Evolutionary conservation across 139 green algal genomes (phyloP), one percentile per base, ranked within the genome.

Genomic region (Chlamydomonas eustigma): DNA sequence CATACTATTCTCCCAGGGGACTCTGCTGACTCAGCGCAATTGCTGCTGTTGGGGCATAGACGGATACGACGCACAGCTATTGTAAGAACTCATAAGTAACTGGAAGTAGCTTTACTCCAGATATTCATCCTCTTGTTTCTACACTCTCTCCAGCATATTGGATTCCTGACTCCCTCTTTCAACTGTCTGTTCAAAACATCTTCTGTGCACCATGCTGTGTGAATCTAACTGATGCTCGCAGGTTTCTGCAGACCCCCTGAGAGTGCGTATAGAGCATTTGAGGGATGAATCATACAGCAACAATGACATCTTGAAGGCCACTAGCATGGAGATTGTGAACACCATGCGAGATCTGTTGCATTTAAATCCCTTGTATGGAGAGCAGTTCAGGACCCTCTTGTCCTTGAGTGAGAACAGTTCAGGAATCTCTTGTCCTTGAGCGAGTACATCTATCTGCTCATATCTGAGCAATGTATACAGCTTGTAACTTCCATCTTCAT

Each of bases 291-390:
- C 77, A 0, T 97, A 97, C 81, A 84, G 78, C 22, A 79, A 88
- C 38, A 88, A 94, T 63, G 94, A 97, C 79, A 85, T 92, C 71
- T 74, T 97, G 37, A 96, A 96, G 81, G 91, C 95, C 5, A 98
- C 94, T 39, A 87, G 85, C 52, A 97, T 98, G 91, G 95, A 98
- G 84, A 85, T 97, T 12, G 91, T 98, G 31, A 89, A 86, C 79
- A 98, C 93, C 28, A 88, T 98, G 69, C 96, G 97, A 72, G 94
- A 98, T 39, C 85, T 98, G 52, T 83, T 98, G 68, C 86, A 92
- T 50, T 84, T 96, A 78, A 96, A 98, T 84, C 95, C 94, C 37
- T 85, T 98, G 50, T 97, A 98, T 83, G 93, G 90, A 31, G 94
- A 98, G 80, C 94, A 98, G 81, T 91, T 98, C 77, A 81, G 89